These are phyloP conservation scores for Sugiyamaella xylanicola DNA, from an alignment of 1,139 yeast species.

Conservation along the genomic window DNA sequence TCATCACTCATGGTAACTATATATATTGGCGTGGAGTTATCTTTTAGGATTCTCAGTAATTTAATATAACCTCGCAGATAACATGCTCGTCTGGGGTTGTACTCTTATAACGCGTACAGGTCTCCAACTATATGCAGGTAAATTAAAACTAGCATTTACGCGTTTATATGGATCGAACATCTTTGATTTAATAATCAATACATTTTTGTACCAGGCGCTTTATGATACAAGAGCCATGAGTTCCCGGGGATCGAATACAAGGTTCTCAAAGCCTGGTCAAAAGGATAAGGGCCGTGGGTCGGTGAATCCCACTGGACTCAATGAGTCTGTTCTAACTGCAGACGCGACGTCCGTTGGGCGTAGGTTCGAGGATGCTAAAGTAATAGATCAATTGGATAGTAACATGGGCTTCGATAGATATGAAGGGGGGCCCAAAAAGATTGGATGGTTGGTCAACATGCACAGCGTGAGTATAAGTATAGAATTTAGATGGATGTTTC, in stretches of 20 bases:
- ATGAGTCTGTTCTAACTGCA: constrained; percentile 17
- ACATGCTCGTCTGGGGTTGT: neutral
- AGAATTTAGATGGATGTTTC: neutral
- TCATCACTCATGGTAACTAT: constrained; percentile 2
- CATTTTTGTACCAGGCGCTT: too few relatives aligned
- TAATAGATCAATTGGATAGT: constrained; percentile 52
- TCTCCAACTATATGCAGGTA: constrained; percentile 5
- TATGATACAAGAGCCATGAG: neutral
- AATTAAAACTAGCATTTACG: constrained; percentile 6
- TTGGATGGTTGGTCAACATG: constrained; percentile 89
- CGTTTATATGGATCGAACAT: neutral
- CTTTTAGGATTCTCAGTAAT: too few relatives aligned
- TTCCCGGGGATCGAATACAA: constrained; percentile 13
- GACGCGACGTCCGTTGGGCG: constrained; percentile 41
- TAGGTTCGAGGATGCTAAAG: constrained; percentile 34
- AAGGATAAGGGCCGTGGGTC: constrained; percentile 6
- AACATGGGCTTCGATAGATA: constrained; percentile 83
- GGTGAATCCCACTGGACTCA: constrained; percentile 11
- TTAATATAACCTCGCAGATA: neutral
- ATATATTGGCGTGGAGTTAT: neutral
- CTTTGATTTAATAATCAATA: neutral
- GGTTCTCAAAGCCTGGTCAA: constrained; percentile 3
- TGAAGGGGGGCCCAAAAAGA: constrained; percentile 69
- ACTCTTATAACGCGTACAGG: constrained; percentile 9
- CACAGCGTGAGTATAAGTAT: constrained; percentile 43